phyloP scores from a whole-genome alignment of 345 rosid genomes.

The Zanthoxylum bungeanum region DNA sequence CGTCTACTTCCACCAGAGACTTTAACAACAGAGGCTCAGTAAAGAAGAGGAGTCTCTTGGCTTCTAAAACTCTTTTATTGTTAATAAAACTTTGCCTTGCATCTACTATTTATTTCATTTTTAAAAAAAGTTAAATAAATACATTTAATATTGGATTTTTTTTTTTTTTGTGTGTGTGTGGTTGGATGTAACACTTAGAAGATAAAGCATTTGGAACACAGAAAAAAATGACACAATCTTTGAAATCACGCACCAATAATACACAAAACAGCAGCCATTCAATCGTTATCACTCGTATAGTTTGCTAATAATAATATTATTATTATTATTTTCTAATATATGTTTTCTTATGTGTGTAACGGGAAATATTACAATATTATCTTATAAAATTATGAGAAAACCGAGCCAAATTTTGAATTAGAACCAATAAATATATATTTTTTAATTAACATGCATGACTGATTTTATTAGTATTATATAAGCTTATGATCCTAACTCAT shows the following conservation, averaged over 20 bases:
- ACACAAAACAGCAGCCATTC: neutral
- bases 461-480: too few species aligned
- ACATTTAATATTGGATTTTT: neutral
- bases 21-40: constrained; percentile 7
- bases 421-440: neutral
- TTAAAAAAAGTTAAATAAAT: neutral
- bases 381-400: neutral
- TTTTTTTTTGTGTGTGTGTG: neutral
- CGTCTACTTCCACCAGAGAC: constrained; percentile 24
- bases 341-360: too few species aligned
- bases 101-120: neutral
- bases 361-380: neutral
- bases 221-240: neutral
- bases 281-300: neutral
- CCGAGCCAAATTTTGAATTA: neutral
- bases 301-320: neutral
- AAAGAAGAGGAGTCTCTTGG: neutral
- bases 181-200: constrained; percentile 2
- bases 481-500: too few species aligned
- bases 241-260: neutral
- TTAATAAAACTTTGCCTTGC: neutral
- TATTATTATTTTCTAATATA: too few species aligned
- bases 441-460: neutral
- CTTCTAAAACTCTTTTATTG: neutral
- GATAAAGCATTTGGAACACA: constrained; percentile 20